Percentiles rank a stretch among this genome's conserved stretches.
phyloP scores from a whole-genome alignment of 139 green algal species.

The Helicosporidium sp. region DNA sequence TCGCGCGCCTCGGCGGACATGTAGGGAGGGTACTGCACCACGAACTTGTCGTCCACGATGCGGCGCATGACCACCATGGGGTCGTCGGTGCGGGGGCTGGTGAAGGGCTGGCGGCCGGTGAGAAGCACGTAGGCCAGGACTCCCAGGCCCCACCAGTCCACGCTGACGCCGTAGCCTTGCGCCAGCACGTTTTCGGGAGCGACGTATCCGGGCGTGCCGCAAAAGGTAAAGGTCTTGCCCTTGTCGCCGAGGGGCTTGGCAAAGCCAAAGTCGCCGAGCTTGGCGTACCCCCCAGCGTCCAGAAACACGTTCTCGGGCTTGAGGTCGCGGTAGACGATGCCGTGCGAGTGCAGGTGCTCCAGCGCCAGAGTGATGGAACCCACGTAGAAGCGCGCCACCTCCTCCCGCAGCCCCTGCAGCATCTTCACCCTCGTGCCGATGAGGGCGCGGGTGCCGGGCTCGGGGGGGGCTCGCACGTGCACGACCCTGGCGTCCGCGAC shows the following conservation, averaged over 20 bases:
- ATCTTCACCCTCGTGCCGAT: too few relatives aligned
- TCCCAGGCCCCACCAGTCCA: slow-evolving; percentile 91
- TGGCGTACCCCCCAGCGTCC: slow-evolving; percentile 62
- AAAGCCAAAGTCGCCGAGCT: slow-evolving; percentile 95
- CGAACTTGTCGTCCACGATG: slow-evolving; percentile 81
- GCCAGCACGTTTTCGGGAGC: slow-evolving; percentile 87
- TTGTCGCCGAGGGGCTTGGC: slow-evolving; percentile 68
- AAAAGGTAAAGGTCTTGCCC: slow-evolving; percentile 89
- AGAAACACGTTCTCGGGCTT: slow-evolving; percentile 98
- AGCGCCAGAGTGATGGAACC: slow-evolving; percentile 70
- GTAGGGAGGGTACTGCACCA: slow-evolving; percentile 82
- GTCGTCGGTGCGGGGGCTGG: slow-evolving; percentile 71
- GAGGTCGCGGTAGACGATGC: slow-evolving; percentile 86
- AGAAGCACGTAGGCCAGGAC: slow-evolving; percentile 89
- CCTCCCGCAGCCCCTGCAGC: slow-evolving; percentile 66
- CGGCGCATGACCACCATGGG: slow-evolving; percentile 91
- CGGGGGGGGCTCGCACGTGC: slow-evolving; percentile 12
- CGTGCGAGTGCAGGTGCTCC: slow-evolving; percentile 82
- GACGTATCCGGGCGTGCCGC: slow-evolving; percentile 88
- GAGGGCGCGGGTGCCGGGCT: too few relatives aligned
- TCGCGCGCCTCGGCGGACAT: slow-evolving; percentile 34
- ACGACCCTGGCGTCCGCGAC: slow-evolving; percentile 74
- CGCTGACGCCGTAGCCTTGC: slow-evolving; percentile 71
- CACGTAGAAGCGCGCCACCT: slow-evolving; percentile 73
- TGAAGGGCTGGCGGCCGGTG: slow-evolving; percentile 84